phyloP scores from a whole-genome alignment of 1,284 basidiomycete genomes.

The Golubevia sp. region DNA sequence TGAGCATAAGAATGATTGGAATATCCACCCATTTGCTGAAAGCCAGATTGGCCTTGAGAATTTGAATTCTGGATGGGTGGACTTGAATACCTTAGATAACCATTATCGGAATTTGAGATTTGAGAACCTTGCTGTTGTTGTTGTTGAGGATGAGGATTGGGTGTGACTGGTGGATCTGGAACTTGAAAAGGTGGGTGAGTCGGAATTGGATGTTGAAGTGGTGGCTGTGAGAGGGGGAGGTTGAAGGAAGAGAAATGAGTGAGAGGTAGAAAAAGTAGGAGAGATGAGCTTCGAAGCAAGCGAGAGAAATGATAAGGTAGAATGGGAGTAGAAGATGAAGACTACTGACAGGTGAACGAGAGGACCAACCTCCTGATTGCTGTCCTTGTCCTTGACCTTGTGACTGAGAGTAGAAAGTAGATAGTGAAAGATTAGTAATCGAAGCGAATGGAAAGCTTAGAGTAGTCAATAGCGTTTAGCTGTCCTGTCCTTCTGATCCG shows the following conservation, averaged over 20 bases:
- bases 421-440: too few relatives aligned
- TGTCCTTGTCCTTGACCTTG: not conserved
- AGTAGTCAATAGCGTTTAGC: too few relatives aligned
- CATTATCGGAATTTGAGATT: constrained; percentile 8
- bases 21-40: too few relatives aligned
- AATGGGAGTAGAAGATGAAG: constrained; percentile 8
- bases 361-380: not conserved
- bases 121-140: too few relatives aligned
- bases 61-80: constrained; percentile 1
- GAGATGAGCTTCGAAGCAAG: not conserved
- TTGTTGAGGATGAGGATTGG: constrained; percentile 1
- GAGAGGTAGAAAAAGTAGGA: not conserved
- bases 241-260: not conserved
- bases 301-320: not conserved
- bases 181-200: constrained; percentile 44
- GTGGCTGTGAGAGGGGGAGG: constrained; percentile 17
- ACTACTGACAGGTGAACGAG: constrained; percentile 15
- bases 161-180: constrained; percentile 6
- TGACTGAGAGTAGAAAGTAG: too few relatives aligned
- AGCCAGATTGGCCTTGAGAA: not conserved
- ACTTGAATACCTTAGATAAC: constrained; percentile 4
- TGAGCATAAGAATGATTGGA: too few relatives aligned
- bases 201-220: constrained; percentile 57
- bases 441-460: too few relatives aligned
- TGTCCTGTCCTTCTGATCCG: too few relatives aligned